Conservation (phyloP, 116 monocot genomes). For the Cymodocea nodosa region DNA sequence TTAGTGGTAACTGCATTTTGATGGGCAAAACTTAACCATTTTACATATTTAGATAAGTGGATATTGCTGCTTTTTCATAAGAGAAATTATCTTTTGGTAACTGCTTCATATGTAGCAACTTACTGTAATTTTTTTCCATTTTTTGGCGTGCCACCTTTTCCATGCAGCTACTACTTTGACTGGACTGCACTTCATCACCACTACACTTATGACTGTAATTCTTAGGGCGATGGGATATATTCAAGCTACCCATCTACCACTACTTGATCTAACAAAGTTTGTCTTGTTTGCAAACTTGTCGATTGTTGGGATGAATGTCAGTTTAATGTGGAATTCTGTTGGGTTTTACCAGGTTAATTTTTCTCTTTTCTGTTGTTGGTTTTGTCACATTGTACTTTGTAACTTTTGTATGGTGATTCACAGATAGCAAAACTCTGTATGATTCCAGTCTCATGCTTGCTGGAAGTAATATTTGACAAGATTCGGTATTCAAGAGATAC, state of each 20-base stretch:
- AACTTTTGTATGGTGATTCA: background rate
- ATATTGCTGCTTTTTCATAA: too few species aligned
- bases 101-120: too few species aligned
- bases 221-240: conserved; percentile 25
- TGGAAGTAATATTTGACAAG: conserved; percentile 29
- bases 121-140: too few species aligned
- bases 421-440: conserved; percentile 9
- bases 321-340: conserved; percentile 35
- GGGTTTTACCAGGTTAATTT: conserved; percentile 29
- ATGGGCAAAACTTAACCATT: too few species aligned
- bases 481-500: conserved; percentile 31
- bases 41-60: too few species aligned
- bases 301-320: conserved; percentile 35
- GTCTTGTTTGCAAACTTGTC: conserved; percentile 30
- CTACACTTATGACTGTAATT: conserved; percentile 20
- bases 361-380: background rate
- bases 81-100: too few species aligned
- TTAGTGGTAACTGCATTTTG: too few species aligned
- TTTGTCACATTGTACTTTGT: too few species aligned
- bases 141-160: background rate
- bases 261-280: conserved; percentile 19
- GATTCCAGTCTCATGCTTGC: conserved; percentile 6
- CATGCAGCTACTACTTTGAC: conserved; percentile 27
- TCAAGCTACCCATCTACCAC: conserved; percentile 21
- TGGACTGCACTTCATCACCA: conserved; percentile 24